Percentiles rank a stretch among this genome's conserved stretches.
phyloP scores from a whole-genome alignment of 2,329 filamentous ascomycete species.

The Lachnellula occidentalis region DNA sequence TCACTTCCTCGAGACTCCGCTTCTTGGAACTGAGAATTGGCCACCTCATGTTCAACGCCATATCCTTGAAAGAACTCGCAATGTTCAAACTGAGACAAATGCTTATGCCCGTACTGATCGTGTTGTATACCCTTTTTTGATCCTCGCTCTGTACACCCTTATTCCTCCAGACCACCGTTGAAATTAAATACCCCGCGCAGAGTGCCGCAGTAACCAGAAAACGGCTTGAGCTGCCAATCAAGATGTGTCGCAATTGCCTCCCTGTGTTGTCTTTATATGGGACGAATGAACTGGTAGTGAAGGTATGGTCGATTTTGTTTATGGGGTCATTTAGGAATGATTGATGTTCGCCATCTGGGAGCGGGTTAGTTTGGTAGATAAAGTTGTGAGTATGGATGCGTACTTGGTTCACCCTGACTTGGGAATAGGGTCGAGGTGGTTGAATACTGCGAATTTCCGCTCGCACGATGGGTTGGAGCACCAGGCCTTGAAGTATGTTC shows the following conservation, averaged over 20 bases:
- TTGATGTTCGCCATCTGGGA: conserved; percentile 11
- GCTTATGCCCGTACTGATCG: conserved; percentile 39
- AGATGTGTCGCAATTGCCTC: conserved; percentile 24
- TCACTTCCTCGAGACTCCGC: conserved; percentile 37
- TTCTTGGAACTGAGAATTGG: conserved; percentile 37
- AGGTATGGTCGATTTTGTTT: conserved; percentile 17
- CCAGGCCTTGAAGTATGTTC: background rate
- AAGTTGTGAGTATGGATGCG: background rate
- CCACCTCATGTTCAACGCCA: conserved; percentile 42
- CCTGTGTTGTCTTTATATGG: conserved; percentile 22
- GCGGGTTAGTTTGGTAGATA: background rate
- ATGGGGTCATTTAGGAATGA: conserved; percentile 21
- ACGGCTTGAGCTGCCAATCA: conserved; percentile 18
- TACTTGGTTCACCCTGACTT: background rate
- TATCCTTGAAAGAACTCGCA: conserved; percentile 38
- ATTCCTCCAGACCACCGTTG: conserved; percentile 11
- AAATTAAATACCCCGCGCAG: conserved; percentile 21
- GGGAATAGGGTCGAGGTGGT: conserved; percentile 12
- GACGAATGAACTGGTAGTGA: conserved; percentile 9
- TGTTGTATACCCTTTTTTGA: conserved; percentile 39
- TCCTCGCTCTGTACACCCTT: conserved; percentile 29
- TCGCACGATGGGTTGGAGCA: conserved; percentile 2
- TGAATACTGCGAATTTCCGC: conserved; percentile 8
- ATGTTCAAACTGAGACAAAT: conserved; percentile 40
- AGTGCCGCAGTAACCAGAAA: conserved; percentile 22